Evolutionary conservation across 2,329 filamentous ascomycete species (phyloP).

Genomic region (Fusarium sacchari): DNA sequence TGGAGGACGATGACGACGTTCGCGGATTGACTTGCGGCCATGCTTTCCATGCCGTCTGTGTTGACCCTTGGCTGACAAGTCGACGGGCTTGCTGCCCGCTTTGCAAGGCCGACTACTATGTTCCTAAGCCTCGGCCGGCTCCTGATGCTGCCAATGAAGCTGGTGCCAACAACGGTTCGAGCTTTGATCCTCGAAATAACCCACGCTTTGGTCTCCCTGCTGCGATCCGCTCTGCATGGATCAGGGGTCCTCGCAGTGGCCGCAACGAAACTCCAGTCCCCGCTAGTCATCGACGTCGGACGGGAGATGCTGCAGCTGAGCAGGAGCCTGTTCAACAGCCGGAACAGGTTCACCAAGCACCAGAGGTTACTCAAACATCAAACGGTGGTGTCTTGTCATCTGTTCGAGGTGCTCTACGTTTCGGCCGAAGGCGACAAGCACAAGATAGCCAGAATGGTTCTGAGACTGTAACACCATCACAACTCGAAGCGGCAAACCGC

Average conservation of each 20-base stretch:
- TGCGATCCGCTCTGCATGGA: conserved; percentile 54
- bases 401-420: conserved; percentile 47
- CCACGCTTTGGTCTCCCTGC: conserved; percentile 60
- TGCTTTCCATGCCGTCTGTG: conserved; percentile 94
- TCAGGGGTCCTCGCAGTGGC: conserved; percentile 37
- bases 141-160: conserved; percentile 53
- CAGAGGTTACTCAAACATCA: conserved; percentile 21
- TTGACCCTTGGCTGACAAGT: conserved; percentile 96
- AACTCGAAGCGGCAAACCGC: conserved; percentile 58
- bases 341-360: conserved; percentile 12
- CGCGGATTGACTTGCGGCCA: conserved; percentile 96
- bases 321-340: conserved; percentile 22
- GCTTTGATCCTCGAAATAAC: conserved; percentile 51
- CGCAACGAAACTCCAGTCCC: not conserved
- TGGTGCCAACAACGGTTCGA: conserved; percentile 38
- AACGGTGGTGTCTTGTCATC: conserved; percentile 45
- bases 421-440: conserved; percentile 45
- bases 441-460: conserved; percentile 21
- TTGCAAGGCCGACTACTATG: conserved; percentile 98
- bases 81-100: conserved; percentile 94
- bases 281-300: conserved; percentile 21
- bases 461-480: conserved; percentile 54
- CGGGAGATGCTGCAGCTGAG: conserved; percentile 11
- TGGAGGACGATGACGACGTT: conserved; percentile 96
- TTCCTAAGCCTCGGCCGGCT: conserved; percentile 82